Base-by-base conservation (phyloP, 106 monocot species). In the Acorus gramineus region DNA sequence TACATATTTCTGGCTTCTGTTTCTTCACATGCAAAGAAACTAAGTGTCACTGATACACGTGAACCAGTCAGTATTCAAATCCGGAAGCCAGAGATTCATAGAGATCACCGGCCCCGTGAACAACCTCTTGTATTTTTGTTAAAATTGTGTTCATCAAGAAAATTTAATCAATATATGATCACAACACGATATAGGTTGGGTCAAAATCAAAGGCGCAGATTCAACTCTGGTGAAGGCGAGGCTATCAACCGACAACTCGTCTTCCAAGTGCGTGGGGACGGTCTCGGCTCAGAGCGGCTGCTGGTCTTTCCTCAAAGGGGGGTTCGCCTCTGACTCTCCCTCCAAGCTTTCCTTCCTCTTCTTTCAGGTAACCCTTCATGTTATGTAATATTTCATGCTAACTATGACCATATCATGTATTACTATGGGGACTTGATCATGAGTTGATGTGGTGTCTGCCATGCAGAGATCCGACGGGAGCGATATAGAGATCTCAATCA, bases 251-350 rank as follows among this genome's bases (percentile, higher is more conserved):
- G 86, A 82, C 7, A 78, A 60, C 52, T 66, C 78, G 42, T 78
- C 78, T n/a, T 66, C 71, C 59, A 66, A 69, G 54, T 95, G 95
- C 76, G 69, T 90, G n/a, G 95, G 90, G 50, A 82, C 86, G 5
- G 84, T 77, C 3, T 46, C 73, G 53, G 90, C 84, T 8, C 80
- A 63, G 60, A 74, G 57, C 14, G 80, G 75, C 5, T 95, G 95
- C 73, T 95, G 95, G 95, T 82, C 90, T 14, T 95, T 95, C 64
- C 76, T 95, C 47, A 95, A 95, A 69, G 86, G 94, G 5, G 94
- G 94, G 10, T 95, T 95, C 53, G 82, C 80, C 13, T 83, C 90
- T 6, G 90, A 90, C 13, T 74, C 72, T 2, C 60, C 82, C 9
- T 80, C 86, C 42, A 64, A 80, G 50, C 69, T 71, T 42, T 84